phyloP scores from a whole-genome alignment of 2,329 filamentous ascomycete genomes.

The Fusarium liriodendri region DNA sequence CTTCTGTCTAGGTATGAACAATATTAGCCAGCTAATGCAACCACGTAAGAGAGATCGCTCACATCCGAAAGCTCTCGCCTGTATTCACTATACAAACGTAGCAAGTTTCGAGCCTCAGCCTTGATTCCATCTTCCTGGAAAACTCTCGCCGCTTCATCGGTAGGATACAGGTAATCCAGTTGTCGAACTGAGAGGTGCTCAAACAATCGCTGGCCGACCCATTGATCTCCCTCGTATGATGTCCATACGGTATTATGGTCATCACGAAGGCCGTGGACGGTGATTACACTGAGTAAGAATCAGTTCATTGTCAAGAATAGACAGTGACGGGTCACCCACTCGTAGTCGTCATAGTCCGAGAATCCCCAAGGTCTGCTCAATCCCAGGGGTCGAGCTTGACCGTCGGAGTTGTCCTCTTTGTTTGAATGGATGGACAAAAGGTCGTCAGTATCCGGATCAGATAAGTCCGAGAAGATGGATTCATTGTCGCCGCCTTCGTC shows the following conservation, averaged over 20 bases:
- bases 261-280: conserved; percentile 20
- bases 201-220: neutral
- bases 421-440: neutral
- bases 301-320: neutral
- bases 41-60: no score
- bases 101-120: neutral
- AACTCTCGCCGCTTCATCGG: neutral
- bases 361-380: neutral
- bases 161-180: neutral
- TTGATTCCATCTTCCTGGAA: neutral
- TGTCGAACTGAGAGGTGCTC: neutral
- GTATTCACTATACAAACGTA: neutral
- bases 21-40: no score
- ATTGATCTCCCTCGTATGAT: neutral
- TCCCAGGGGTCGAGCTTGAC: neutral
- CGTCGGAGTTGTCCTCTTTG: neutral
- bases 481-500: neutral
- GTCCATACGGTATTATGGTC: conserved; percentile 14
- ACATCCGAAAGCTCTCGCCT: neutral
- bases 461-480: neutral
- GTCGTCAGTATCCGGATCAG: neutral
- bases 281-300: conserved; percentile 8
- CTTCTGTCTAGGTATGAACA: no score
- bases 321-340: neutral
- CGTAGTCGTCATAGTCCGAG: neutral